Base-by-base conservation (phyloP, 768 basidiomycete genomes). In the Phylloporus arenicola region DNA sequence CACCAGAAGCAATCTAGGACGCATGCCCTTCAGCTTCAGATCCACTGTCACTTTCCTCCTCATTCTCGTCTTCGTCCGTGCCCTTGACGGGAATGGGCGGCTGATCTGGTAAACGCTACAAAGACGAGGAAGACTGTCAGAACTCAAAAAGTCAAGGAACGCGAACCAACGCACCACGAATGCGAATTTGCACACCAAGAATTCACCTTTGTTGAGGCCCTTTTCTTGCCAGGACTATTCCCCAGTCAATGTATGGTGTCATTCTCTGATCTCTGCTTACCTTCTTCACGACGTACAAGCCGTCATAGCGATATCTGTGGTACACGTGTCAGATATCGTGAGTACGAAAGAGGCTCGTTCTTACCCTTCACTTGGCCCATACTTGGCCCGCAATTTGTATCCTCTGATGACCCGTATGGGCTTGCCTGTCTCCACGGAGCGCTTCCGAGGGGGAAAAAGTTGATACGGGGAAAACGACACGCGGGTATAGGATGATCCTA, bases 331-430 rank as follows among this genome's bases (percentile, higher is more conserved):
- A 43, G 30, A 22, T 22, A 47, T 31, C 19, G 31, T 34, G 20
- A 31, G 10, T 40, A n/a, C 12, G 24, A 43, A 38, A 11, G 16
- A 9, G 10, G 53, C 12, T 44, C 9, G 14, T 14, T 52, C 68
- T 45, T 56, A 86, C 83, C 92, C 92, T 74, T 88, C 83, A 22
- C 68, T 74, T 6, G 92, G 92, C 8, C 88, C 91, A 56, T 83
- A 95, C 19, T 72, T 72, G 0, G 88, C 88, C 25, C 68, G 65
- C 25, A 83, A 67, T 34, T 69, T 67, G 76, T 69, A 94, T 1
- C 92, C 93, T 22, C 93, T 79, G 48, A 95, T 84, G 3, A 96
- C 92, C 16, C 93, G 78, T 27, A 96, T 76, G 14, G 92, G 92
- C 55, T 86, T 87, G 53, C 77, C 79, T 0, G 86, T 89, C 60